These are phyloP conservation scores for Botrytis byssoidea DNA, from an alignment of 2,329 filamentous ascomycete genomes.

Conservation along the genomic window DNA sequence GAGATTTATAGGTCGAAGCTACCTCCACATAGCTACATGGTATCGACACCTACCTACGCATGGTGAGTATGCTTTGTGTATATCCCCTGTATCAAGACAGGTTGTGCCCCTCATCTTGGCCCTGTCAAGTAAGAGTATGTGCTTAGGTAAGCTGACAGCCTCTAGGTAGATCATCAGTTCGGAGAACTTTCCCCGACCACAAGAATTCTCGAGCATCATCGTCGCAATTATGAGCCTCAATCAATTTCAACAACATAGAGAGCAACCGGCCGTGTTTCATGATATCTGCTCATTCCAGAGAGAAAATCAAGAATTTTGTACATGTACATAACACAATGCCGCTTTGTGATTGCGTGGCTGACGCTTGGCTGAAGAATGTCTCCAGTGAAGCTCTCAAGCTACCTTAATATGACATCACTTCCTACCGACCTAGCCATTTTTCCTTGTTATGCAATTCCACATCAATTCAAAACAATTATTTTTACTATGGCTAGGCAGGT, in stretches of 20 bases:
- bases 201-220: not conserved
- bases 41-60: too few relatives aligned
- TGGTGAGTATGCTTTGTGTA: not conserved
- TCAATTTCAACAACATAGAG: not conserved
- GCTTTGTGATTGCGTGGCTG: slow-evolving; percentile 12
- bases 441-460: slow-evolving; percentile 9
- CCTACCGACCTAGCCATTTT: not conserved
- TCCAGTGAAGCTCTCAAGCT: not conserved
- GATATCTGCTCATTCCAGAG: not conserved
- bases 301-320: not conserved
- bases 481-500: not conserved
- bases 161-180: not conserved
- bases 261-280: not conserved
- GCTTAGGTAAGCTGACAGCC: not conserved
- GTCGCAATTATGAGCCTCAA: not conserved
- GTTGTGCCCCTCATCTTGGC: not conserved
- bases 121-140: not conserved
- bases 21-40: not conserved
- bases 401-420: slow-evolving; percentile 10
- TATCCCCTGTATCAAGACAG: not conserved
- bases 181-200: not conserved
- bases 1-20: not conserved
- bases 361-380: slow-evolving; percentile 1
- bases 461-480: not conserved
- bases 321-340: not conserved